Conservation (phyloP, 768 basidiomycete genomes). For the Clitopilus passeckerianus region DNA sequence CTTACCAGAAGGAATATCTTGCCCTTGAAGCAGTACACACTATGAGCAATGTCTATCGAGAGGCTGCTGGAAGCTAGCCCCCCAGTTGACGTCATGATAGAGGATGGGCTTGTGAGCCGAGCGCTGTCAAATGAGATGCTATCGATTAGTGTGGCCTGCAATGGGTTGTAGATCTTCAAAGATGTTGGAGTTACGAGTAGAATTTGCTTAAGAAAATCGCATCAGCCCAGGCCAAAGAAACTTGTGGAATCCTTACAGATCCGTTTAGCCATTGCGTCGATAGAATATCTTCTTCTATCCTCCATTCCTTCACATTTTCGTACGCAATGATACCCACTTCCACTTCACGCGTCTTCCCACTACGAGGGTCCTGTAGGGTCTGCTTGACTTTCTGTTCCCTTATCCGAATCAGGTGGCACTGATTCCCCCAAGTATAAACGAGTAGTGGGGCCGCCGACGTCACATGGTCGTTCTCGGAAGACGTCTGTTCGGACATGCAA, state of each 20-base stretch:
- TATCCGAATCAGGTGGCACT: slow-evolving; percentile 60
- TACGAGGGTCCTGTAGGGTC: slow-evolving; percentile 43
- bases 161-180: slow-evolving; percentile 70
- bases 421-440: slow-evolving; percentile 81
- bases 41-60: slow-evolving; percentile 55
- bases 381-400: slow-evolving; percentile 55
- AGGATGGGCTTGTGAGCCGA: slow-evolving; percentile 49
- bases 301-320: slow-evolving; percentile 56
- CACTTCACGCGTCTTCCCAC: slow-evolving; percentile 52
- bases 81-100: slow-evolving; percentile 40
- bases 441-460: slow-evolving; percentile 49
- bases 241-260: slow-evolving; percentile 50
- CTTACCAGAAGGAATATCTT: slow-evolving; percentile 88
- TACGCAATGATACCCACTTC: slow-evolving; percentile 66
- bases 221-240: slow-evolving; percentile 3
- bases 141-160: slow-evolving; percentile 55
- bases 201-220: slow-evolving; percentile 53
- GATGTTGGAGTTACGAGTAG: slow-evolving; percentile 49
- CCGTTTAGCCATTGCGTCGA: slow-evolving; percentile 86
- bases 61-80: slow-evolving; percentile 40
- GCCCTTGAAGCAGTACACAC: slow-evolving; percentile 79
- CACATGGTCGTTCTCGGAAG: background rate
- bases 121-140: slow-evolving; percentile 52
- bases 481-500: slow-evolving; percentile 32
- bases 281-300: slow-evolving; percentile 55